A percentile compares a stretch with the other conserved stretches of the same genome.
Conservation (phyloP, 2,329 filamentous ascomycete species). For the Zymoseptoria ardabiliae region DNA sequence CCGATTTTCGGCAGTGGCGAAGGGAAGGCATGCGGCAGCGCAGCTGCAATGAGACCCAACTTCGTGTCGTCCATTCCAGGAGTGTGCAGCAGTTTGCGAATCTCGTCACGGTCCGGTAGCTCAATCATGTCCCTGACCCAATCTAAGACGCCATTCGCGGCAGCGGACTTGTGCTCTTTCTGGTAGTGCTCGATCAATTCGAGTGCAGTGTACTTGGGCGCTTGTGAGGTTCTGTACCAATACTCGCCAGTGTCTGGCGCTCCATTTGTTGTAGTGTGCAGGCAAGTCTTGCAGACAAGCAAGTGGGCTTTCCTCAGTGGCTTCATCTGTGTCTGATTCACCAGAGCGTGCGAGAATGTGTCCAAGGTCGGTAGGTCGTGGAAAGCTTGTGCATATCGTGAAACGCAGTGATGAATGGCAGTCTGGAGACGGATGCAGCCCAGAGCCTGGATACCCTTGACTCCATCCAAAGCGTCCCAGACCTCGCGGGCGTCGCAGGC, state of each 20-base stretch:
- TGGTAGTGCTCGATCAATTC: conserved; percentile 55
- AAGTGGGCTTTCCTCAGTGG: conserved; percentile 38
- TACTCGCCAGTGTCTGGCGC: conserved; percentile 28
- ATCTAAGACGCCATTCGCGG: conserved; percentile 35
- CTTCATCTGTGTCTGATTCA: conserved; percentile 34
- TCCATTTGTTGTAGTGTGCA: conserved; percentile 17
- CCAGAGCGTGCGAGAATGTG: conserved; percentile 44
- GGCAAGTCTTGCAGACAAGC: conserved; percentile 35
- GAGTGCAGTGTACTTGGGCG: conserved; percentile 39
- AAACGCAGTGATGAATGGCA: conserved; percentile 56
- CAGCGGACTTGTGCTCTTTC: conserved; percentile 45
- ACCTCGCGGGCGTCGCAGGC: conserved; percentile 51
- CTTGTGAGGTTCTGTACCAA: conserved; percentile 31
- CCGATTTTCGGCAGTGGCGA: conserved; percentile 38
- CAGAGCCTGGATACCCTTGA: conserved; percentile 51
- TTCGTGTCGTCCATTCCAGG: conserved; percentile 53
- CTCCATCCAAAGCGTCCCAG: conserved; percentile 54
- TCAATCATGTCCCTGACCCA: conserved; percentile 58
- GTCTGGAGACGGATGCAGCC: conserved; percentile 53
- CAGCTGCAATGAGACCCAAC: conserved; percentile 25
- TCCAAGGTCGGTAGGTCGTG: conserved; percentile 50
- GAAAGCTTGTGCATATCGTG: conserved; percentile 52
- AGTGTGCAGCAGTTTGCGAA: conserved; percentile 43
- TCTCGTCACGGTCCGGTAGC: conserved; percentile 46
- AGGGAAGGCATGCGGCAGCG: conserved; percentile 34